Percentiles rank a stretch among this genome's conserved stretches.
Evolutionary conservation across 2,329 filamentous ascomycete genomes (phyloP).

Genomic region (Rhynchosporium secalis): DNA sequence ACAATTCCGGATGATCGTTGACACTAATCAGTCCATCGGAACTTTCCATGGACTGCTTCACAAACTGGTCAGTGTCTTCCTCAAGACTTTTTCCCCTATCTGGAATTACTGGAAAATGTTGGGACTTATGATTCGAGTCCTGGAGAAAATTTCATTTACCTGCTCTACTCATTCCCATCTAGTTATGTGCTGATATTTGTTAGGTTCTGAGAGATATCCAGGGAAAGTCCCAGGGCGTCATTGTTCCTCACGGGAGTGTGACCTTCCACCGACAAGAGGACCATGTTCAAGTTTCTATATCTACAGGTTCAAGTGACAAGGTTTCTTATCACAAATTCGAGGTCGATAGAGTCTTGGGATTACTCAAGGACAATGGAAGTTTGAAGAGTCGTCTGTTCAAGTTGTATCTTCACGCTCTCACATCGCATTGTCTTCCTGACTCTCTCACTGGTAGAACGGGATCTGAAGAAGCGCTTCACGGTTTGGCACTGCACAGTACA

Average conservation of each 20-base stretch:
- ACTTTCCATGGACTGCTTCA: conserved; percentile 51
- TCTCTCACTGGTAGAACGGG: conserved; percentile 46
- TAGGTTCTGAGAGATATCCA: conserved; percentile 42
- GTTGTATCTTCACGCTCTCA: conserved; percentile 54
- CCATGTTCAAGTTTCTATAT: conserved; percentile 44
- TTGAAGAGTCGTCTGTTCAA: conserved; percentile 54
- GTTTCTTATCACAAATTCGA: conserved; percentile 46
- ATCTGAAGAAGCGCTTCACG: conserved; percentile 53
- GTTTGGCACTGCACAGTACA: conserved; percentile 50
- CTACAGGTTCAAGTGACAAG: conserved; percentile 3
- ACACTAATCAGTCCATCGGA: conserved; percentile 47
- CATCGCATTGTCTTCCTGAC: conserved; percentile 48
- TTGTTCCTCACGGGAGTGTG: conserved; percentile 44
- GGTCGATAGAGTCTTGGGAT: conserved; percentile 51
- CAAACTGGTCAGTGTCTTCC: conserved; percentile 42
- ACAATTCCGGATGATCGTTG: conserved; percentile 52
- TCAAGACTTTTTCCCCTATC: background rate
- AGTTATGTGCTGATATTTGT: background rate
- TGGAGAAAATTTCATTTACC: too few species aligned
- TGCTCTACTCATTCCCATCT: background rate
- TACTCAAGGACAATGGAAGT: conserved; percentile 51
- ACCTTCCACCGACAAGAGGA: conserved; percentile 18
- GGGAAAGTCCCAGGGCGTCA: conserved; percentile 38
- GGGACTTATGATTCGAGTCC: too few species aligned
- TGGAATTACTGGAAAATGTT: too few species aligned